A percentile compares a stretch with the other conserved stretches of the same genome.
Evolutionary conservation across 1,284 basidiomycete genomes (phyloP).

Genomic region (Ustilago bromivora): DNA sequence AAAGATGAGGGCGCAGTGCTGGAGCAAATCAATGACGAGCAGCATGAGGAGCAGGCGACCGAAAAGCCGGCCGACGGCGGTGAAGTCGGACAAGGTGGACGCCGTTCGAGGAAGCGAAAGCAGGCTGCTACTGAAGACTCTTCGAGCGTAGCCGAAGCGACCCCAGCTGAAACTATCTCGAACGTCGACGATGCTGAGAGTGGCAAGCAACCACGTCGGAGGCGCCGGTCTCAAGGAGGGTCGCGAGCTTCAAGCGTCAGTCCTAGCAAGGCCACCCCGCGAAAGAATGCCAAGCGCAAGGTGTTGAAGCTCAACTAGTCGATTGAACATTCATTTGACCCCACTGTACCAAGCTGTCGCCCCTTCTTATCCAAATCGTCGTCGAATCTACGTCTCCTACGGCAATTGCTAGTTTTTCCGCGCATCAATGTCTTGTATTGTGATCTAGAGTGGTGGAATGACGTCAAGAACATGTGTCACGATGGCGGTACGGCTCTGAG

Average conservation of each 20-base stretch:
- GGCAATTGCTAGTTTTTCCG: constrained; percentile 1
- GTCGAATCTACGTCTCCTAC: not conserved
- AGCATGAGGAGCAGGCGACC: not conserved
- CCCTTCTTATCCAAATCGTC: not conserved
- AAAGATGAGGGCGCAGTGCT: constrained; percentile 6
- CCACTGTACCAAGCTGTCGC: not conserved
- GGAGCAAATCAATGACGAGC: constrained; percentile 6
- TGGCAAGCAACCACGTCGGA: constrained; percentile 31
- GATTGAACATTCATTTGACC: not conserved
- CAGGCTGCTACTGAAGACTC: constrained; percentile 8
- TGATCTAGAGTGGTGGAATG: not conserved
- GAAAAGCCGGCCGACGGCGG: not conserved
- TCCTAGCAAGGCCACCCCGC: constrained; percentile 23
- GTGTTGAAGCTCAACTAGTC: constrained; percentile 39
- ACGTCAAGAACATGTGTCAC: constrained; percentile 1
- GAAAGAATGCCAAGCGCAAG: constrained; percentile 40
- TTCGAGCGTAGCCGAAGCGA: constrained; percentile 3
- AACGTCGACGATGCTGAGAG: constrained; percentile 12
- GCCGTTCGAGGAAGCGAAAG: constrained; percentile 27
- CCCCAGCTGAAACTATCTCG: constrained; percentile 5
- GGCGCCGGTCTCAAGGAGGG: constrained; percentile 32
- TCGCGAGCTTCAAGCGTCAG: constrained; percentile 17
- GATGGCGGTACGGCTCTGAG: not conserved
- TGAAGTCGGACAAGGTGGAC: constrained; percentile 11
- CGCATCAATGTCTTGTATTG: not conserved